Base-by-base conservation (phyloP, 352 stramenopile species). In the Globisporangium spinosum region DNA sequence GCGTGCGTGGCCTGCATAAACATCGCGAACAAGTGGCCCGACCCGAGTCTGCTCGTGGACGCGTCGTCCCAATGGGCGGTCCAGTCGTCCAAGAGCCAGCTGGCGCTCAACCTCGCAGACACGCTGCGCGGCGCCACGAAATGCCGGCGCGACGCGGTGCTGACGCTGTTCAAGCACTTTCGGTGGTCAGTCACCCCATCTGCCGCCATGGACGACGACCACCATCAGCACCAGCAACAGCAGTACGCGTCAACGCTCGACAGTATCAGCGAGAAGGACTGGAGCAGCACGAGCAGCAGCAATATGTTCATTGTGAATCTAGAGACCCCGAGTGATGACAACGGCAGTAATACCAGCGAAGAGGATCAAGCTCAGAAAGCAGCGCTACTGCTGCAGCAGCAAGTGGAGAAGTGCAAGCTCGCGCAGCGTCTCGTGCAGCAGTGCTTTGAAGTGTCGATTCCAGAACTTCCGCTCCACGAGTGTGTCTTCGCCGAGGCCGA, bases 351-450 rank as follows among this genome's bases (percentile, higher is more conserved):
- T 22, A 72, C 58, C 22, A 45, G 34, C 1, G 63, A 61, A 2
- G 67, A 76, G 35, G 66, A 45, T 15, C 13, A 43, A 69, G 9
- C 38, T 38, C 25, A 35, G 9, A 13, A 64, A 29, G 10, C 29
- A 32, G 3, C 20, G 35, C 23, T 23, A 12, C 38, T 38, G 54
- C 45, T 20, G 12, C 20, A 17, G 8, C n/a, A 57, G 23, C 51
- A 79, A 43, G 20, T n/a, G 15, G 13, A 47, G 40, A 47, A 47
- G 40, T 0, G 40, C 40, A 15, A 47, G 32, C 68, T 70, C 38
- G 74, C 74, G 23, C 77, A 86, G 57, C 74, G 80, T 53, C 69
- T 89, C 27, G 78, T 87, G 23, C 81, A 89, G 62, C 78, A 86
- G 58, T 89, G 81, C 57, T 89, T 89, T 32, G 81, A 89, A 43